Evolutionary conservation across 2,329 filamentous ascomycete genomes (phyloP).

Genomic region (Metarhizium guizhouense): DNA sequence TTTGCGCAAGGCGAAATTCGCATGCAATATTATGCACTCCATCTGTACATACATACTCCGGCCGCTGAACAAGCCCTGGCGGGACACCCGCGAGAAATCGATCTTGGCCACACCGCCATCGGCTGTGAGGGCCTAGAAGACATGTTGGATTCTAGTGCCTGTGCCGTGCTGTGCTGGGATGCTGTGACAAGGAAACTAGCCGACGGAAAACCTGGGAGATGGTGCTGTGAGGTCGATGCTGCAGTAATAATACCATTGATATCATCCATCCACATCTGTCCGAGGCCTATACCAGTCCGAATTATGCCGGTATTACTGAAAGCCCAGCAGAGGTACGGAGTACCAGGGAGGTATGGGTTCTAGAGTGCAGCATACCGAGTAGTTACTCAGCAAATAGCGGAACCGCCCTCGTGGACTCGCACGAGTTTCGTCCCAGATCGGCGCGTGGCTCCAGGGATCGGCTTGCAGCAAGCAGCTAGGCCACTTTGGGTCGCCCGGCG

Average conservation of each 20-base stretch:
- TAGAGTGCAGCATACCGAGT: background rate
- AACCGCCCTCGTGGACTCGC: conserved; percentile 5
- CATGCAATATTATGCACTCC: no score
- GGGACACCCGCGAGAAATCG: background rate
- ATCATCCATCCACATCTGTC: background rate
- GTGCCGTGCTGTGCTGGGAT: background rate
- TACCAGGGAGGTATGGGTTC: no score
- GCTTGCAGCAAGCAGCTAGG: conserved; percentile 13
- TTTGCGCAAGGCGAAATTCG: background rate
- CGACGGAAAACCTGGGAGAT: background rate
- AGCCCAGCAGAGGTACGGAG: no score
- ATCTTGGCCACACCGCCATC: background rate
- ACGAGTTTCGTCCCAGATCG: conserved; percentile 18
- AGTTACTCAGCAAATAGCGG: conserved; percentile 2
- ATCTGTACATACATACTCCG: no score
- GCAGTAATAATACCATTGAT: no score
- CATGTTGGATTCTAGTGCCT: background rate
- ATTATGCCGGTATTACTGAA: no score
- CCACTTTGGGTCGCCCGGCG: conserved; percentile 14
- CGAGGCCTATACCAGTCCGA: background rate
- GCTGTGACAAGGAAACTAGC: background rate
- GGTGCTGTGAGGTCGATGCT: no score
- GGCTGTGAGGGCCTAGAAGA: background rate
- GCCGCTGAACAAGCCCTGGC: background rate
- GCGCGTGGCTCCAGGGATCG: conserved; percentile 30